Conservation (phyloP, 2,329 filamentous ascomycete genomes). For the Calonectria pseudoturangicola region DNA sequence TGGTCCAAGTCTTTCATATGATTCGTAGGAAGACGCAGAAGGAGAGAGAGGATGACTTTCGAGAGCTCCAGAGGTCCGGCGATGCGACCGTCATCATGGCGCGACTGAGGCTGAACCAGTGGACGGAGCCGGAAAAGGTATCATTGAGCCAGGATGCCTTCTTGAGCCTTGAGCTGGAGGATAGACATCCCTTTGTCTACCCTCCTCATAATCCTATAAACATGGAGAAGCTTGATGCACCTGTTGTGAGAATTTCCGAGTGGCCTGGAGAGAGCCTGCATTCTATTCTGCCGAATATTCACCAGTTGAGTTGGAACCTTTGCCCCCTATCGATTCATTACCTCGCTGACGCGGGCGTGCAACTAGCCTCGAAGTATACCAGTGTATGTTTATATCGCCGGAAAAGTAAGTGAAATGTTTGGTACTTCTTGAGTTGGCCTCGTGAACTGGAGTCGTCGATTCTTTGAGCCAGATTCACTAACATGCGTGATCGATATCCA, state of each 20-base stretch:
- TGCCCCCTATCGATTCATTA: not conserved
- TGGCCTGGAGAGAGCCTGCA: not conserved
- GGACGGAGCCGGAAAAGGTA: not conserved
- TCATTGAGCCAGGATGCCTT: not conserved
- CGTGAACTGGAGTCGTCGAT: too few species aligned
- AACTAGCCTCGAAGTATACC: not conserved
- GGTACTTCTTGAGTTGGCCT: too few species aligned
- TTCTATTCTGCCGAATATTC: not conserved
- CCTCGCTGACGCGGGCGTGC: not conserved
- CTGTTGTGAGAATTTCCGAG: not conserved
- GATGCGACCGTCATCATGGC: constrained; percentile 4
- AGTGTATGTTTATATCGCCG: not conserved
- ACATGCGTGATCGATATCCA: not conserved
- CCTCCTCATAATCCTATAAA: not conserved
- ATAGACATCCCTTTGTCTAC: constrained; percentile 9
- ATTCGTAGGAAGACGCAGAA: not conserved
- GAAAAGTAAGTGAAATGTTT: not conserved
- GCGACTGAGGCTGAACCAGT: not conserved
- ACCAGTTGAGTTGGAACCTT: not conserved
- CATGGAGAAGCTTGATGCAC: not conserved
- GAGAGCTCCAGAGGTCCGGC: not conserved
- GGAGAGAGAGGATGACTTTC: not conserved
- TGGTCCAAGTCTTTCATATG: constrained; percentile 7
- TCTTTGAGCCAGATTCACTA: not conserved
- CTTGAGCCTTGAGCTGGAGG: constrained; percentile 14